Evolutionary conservation across 305 asterid species (phyloP), one percentile per base, ranked within the genome.

Genomic region (Lippia alba): DNA sequence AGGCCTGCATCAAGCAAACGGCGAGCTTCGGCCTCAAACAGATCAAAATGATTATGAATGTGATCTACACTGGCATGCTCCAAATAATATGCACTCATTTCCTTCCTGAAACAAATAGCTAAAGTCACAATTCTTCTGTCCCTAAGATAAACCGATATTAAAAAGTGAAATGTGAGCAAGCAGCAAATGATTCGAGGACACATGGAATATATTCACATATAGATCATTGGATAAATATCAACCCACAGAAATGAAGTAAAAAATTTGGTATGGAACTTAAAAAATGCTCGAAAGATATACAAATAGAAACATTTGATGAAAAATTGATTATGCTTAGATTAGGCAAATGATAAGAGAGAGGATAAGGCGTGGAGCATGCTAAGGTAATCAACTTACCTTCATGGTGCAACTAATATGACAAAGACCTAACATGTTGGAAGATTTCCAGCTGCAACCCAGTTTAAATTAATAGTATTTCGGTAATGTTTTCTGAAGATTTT

Each of bases 1-100:
- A 89, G 96, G 86, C 97, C 98, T 74, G 77, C 79, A 70, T 85
- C 91, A 60, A 94, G 96, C 84, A 94, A 78, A 72, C 89, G 85
- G 5, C 83, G 91, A 69, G 98, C 92, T 83, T 91, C 98, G 18
- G 90, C 89, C 85, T 94, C 97, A 81, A 86, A 94, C 45, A 86
- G 82, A 81, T 91, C 89, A 60, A 94, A 94, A 71, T 94, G 98
- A 56, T 81, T 87, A 64, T 94, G 97, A 67, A 91, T 82, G 69
- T 89, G 86, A 76, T 89, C 88, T 9, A 94, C 97, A 64, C 84
- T 86, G 70, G 98, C 98, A 83, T 91, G 96, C 85, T 91, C 96
- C 81, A 94, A 77, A 81, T 87, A 89, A 80, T 94, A 94, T 57
- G 96, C 87, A 77, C 98, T 94, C 98, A 94, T 94, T 78, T 94